Conservation (phyloP, 805 yeast species). For the Saturnispora bothae region DNA sequence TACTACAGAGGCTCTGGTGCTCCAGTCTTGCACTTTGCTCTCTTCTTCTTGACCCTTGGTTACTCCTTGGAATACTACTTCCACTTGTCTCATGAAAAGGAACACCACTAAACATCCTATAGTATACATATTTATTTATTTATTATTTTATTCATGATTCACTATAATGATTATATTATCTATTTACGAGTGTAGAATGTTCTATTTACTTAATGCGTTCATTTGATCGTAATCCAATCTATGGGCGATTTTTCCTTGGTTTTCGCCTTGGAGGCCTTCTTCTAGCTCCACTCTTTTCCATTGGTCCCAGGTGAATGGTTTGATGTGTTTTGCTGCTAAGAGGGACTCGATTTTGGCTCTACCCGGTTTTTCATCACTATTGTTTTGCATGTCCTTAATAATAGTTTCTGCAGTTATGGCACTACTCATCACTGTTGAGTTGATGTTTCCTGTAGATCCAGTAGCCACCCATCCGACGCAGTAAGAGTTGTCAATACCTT, state of each 20-base stretch:
- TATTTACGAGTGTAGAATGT: too few species aligned
- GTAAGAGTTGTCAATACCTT: constrained; percentile 41
- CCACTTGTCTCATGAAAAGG: constrained; percentile 65
- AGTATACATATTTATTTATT: constrained; percentile 10
- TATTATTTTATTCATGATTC: constrained; percentile 11
- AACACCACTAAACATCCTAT: constrained; percentile 25
- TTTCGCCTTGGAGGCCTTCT: constrained; percentile 42
- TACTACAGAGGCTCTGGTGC: constrained; percentile 76
- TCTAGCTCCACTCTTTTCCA: constrained; percentile 50
- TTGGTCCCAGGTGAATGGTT: constrained; percentile 47
- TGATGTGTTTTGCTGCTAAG: constrained; percentile 14
- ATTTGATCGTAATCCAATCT: constrained; percentile 45
- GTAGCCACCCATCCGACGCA: constrained; percentile 86
- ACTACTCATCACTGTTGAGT: constrained; percentile 80
- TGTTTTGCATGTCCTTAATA: constrained; percentile 34
- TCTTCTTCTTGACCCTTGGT: constrained; percentile 61
- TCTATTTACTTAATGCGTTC: constrained; percentile 20
- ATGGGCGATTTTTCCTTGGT: constrained; percentile 41
- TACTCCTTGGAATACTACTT: constrained; percentile 89
- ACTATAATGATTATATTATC: constrained; percentile 4
- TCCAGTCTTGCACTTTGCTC: constrained; percentile 70
- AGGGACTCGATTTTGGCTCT: constrained; percentile 21
- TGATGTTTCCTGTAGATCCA: constrained; percentile 85
- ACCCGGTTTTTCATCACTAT: constrained; percentile 21
- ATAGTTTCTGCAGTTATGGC: constrained; percentile 62